phyloP scores from a whole-genome alignment of 331 rosid genomes.

The Dryas integrifolia region DNA sequence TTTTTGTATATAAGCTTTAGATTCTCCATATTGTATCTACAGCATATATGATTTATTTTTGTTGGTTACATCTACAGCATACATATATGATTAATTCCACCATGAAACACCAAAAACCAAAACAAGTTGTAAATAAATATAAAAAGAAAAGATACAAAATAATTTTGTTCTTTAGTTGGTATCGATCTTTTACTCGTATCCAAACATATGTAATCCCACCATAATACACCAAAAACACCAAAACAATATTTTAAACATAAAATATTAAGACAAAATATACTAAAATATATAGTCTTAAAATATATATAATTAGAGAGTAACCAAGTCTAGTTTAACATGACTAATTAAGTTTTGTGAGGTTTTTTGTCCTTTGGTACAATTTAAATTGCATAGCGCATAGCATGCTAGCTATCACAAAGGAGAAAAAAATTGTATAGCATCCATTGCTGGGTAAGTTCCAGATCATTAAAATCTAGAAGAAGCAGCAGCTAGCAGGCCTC shows the following conservation, averaged over 20 bases:
- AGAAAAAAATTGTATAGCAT: background rate
- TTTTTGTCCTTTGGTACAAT: slow-evolving; percentile 22
- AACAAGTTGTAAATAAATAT: slow-evolving; percentile 1
- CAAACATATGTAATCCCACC: slow-evolving; percentile 3
- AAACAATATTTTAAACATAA: background rate
- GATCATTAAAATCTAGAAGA: slow-evolving; percentile 15
- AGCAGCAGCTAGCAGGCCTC: slow-evolving; percentile 14
- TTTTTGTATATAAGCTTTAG: background rate
- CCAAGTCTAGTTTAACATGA: slow-evolving; percentile 16
- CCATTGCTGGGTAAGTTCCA: slow-evolving; percentile 16
- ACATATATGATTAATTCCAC: background rate
- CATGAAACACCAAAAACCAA: slow-evolving; percentile 3
- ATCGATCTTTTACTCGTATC: slow-evolving; percentile 8
- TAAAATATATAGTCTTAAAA: background rate
- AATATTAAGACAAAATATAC: slow-evolving; percentile 3
- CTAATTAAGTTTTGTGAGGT: slow-evolving; percentile 6
- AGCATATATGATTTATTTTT: background rate
- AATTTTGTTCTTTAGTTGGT: background rate
- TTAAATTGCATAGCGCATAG: slow-evolving; percentile 6
- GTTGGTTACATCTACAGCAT: background rate
- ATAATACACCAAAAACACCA: slow-evolving; percentile 8
- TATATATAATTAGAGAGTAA: background rate
- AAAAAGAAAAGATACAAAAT: slow-evolving; percentile 11
- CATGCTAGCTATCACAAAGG: background rate
- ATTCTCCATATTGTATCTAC: background rate